These are phyloP conservation scores for Saitozyma podzolica DNA, from an alignment of 768 basidiomycete species.

Conservation along the genomic window DNA sequence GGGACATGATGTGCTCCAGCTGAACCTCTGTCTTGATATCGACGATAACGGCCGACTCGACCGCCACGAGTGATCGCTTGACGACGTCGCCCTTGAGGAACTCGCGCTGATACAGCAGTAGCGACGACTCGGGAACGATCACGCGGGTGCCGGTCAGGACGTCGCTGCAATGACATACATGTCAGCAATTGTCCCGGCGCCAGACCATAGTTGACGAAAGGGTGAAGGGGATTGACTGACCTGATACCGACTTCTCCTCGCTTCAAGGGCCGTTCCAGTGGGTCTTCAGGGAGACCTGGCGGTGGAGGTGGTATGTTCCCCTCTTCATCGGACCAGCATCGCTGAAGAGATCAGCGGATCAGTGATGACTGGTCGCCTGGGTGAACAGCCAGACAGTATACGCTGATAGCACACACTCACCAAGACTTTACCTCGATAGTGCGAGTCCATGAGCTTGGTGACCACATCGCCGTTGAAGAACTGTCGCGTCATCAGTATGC, in stretches of 20 bases:
- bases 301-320: constrained; percentile 50
- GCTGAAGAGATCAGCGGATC: constrained; percentile 55
- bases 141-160: constrained; percentile 61
- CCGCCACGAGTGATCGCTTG: constrained; percentile 73
- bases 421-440: constrained; percentile 65
- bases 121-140: constrained; percentile 69
- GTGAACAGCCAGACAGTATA: neutral
- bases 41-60: constrained; percentile 74
- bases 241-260: constrained; percentile 82
- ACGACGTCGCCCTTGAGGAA: constrained; percentile 78
- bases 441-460: constrained; percentile 53
- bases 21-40: constrained; percentile 64
- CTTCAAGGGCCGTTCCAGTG: constrained; percentile 70
- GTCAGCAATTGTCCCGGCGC: neutral
- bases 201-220: neutral
- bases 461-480: constrained; percentile 72
- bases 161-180: constrained; percentile 40
- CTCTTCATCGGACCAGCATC: constrained; percentile 87
- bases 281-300: constrained; percentile 53
- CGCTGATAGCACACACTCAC: constrained; percentile 54
- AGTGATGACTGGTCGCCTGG: neutral
- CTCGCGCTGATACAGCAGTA: constrained; percentile 71
- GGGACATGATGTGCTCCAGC: constrained; percentile 73
- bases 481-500: constrained; percentile 48
- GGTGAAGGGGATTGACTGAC: constrained; percentile 39